These are phyloP conservation scores for Pseudonectria buxi DNA, from an alignment of 2,329 filamentous ascomycete species.

Conservation along the genomic window DNA sequence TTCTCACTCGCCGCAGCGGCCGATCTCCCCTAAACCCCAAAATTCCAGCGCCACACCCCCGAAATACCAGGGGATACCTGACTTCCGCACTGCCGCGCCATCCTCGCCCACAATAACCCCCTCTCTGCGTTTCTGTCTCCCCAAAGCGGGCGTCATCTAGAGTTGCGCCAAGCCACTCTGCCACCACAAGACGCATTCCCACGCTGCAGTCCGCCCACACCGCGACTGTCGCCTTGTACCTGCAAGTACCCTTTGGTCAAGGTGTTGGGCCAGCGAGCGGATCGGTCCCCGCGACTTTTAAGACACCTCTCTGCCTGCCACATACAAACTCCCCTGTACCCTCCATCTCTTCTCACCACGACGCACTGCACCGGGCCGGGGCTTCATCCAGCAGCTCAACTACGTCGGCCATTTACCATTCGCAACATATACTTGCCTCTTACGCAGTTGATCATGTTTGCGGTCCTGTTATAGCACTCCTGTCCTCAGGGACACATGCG, in stretches of 20 bases:
- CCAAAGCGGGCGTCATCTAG: constrained; percentile 22
- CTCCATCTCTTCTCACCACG: neutral
- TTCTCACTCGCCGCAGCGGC: constrained; percentile 1
- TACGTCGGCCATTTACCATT: constrained; percentile 7
- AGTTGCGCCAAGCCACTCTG: constrained; percentile 9
- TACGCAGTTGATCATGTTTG: constrained; percentile 27
- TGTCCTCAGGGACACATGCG: constrained; percentile 32
- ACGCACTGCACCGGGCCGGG: too few species aligned
- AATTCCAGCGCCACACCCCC: too few species aligned
- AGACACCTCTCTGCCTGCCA: too few species aligned
- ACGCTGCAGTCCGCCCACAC: constrained; percentile 1
- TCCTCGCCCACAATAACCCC: constrained; percentile 3
- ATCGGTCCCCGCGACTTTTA: too few species aligned
- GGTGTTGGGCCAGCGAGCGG: too few species aligned
- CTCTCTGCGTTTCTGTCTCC: constrained; percentile 11
- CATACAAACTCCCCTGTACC: neutral
- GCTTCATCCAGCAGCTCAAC: constrained; percentile 5
- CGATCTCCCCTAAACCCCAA: neutral
- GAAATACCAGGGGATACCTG: too few species aligned
- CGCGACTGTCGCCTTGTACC: neutral
- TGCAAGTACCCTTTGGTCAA: too few species aligned
- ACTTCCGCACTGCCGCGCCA: neutral
- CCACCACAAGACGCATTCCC: constrained; percentile 14
- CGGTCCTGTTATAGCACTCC: constrained; percentile 29
- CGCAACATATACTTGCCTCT: constrained; percentile 9